A percentile compares a stretch with the other conserved stretches of the same genome.
Conservation (phyloP, 139 green algal species). For the Zygnema circumcarinatum region DNA sequence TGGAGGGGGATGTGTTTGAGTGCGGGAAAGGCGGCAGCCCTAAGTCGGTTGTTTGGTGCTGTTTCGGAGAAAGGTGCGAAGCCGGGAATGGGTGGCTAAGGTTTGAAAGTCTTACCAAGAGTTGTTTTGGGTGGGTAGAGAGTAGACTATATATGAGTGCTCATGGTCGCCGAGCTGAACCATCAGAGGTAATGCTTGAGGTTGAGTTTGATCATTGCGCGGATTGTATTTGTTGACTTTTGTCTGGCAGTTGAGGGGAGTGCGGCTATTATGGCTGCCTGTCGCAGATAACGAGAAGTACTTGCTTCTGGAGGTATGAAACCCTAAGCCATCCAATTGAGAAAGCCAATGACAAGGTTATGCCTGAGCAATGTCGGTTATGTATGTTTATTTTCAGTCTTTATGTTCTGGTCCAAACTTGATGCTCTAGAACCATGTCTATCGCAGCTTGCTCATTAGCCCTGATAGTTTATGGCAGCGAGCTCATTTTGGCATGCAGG, state of each 20-base stretch:
- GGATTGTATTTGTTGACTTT: not conserved
- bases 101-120: not conserved
- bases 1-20: too few relatives aligned
- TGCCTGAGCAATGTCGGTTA: not conserved
- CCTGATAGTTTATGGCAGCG: not conserved
- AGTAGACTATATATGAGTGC: not conserved
- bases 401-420: not conserved
- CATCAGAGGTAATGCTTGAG: not conserved
- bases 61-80: not conserved
- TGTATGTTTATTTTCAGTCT: conserved; percentile 6
- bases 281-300: conserved; percentile 62
- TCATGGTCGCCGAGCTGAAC: not conserved
- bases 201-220: not conserved
- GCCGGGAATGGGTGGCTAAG: not conserved
- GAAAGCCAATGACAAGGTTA: too few relatives aligned
- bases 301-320: conserved; percentile 68
- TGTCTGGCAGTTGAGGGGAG: conserved; percentile 38
- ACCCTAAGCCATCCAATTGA: too few relatives aligned
- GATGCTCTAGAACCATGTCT: too few relatives aligned
- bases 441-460: not conserved
- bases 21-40: not conserved
- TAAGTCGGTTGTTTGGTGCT: not conserved
- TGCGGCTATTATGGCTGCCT: conserved; percentile 47
- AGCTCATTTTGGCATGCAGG: conserved; percentile 23
- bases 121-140: too few relatives aligned